Conservation (phyloP, 352 stramenopile species). For the Nothophytophthora sp. region DNA sequence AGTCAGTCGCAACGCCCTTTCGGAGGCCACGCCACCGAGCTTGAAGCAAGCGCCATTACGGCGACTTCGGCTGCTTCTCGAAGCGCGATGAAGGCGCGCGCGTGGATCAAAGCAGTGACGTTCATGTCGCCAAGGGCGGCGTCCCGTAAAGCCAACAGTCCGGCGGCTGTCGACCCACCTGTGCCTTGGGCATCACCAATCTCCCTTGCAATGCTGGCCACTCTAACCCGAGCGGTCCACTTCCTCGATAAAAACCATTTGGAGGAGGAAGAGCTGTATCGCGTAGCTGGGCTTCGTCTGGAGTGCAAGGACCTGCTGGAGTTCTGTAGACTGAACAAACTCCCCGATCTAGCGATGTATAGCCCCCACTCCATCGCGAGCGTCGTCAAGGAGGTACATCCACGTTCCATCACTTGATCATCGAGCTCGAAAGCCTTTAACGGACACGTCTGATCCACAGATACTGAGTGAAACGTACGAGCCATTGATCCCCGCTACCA, state of each 20-base stretch:
- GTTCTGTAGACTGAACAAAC: slow-evolving; percentile 7
- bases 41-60: no score
- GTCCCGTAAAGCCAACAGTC: slow-evolving; percentile 17
- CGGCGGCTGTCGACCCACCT: neutral
- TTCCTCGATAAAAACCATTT: slow-evolving; percentile 49
- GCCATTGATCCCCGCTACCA: slow-evolving; percentile 39
- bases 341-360: slow-evolving; percentile 41
- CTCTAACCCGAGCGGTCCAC: slow-evolving; percentile 38
- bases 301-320: slow-evolving; percentile 31
- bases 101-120: slow-evolving; percentile 27
- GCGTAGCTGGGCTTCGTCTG: slow-evolving; percentile 19
- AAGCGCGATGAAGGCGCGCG: slow-evolving; percentile 21
- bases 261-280: slow-evolving; percentile 54
- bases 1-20: no score
- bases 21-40: no score
- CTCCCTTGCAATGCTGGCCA: slow-evolving; percentile 31
- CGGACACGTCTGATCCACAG: slow-evolving; percentile 5
- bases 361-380: slow-evolving; percentile 47
- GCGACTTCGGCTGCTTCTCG: neutral
- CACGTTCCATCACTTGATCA: neutral
- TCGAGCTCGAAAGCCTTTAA: no score
- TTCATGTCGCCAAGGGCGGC: slow-evolving; percentile 19
- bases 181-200: slow-evolving; percentile 14
- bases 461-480: slow-evolving; percentile 39
- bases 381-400: slow-evolving; percentile 41